Evolutionary conservation across 1,139 yeast genomes (phyloP).

Genomic region (Arxiozyma telluris): DNA sequence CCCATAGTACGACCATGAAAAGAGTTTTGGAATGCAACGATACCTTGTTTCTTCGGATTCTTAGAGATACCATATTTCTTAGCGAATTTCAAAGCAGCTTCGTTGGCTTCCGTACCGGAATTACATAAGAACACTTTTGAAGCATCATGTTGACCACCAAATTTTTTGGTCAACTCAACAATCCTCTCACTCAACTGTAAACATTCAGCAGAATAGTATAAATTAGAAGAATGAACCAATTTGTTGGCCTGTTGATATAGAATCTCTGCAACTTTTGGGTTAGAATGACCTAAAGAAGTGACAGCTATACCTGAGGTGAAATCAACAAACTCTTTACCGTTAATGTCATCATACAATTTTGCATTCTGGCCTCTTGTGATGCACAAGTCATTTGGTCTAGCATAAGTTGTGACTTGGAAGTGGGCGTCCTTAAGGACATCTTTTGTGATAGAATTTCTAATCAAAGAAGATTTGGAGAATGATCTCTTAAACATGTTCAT

Average conservation of each 20-base stretch:
- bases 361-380: constrained; percentile 29
- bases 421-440: constrained; percentile 7
- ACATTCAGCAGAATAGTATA: constrained; percentile 78
- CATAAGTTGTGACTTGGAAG: constrained; percentile 30
- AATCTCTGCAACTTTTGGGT: constrained; percentile 63
- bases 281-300: constrained; percentile 84
- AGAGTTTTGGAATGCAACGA: constrained; percentile 77
- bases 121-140: constrained; percentile 80
- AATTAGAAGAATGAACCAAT: constrained; percentile 74
- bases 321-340: constrained; percentile 70
- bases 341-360: constrained; percentile 45
- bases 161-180: constrained; percentile 54
- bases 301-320: constrained; percentile 96
- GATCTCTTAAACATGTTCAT: constrained; percentile 17
- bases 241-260: constrained; percentile 62
- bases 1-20: constrained; percentile 97
- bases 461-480: constrained; percentile 10
- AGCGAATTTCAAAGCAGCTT: constrained; percentile 94
- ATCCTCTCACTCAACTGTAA: constrained; percentile 67
- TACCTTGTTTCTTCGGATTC: constrained; percentile 52
- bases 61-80: constrained; percentile 66
- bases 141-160: constrained; percentile 77
- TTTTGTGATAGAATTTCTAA: constrained; percentile 3
- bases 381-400: constrained; percentile 28
- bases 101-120: constrained; percentile 96